phyloP scores from a whole-genome alignment of 352 stramenopile species.

The Globisporangium echinulatum region DNA sequence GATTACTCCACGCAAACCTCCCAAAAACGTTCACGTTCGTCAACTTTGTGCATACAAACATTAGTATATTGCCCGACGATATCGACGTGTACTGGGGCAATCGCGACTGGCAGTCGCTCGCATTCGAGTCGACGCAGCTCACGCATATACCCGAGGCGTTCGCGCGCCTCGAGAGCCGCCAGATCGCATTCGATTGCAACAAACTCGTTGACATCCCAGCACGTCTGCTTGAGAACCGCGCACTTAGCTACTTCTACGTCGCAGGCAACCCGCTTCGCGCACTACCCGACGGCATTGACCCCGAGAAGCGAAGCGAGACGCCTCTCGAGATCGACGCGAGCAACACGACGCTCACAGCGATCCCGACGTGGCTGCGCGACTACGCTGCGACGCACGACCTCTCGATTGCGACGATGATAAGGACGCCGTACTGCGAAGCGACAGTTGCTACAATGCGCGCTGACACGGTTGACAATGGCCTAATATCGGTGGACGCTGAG shows the following conservation, averaged over 20 bases:
- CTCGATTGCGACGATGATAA: neutral
- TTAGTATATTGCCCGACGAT: neutral
- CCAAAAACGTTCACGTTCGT: neutral
- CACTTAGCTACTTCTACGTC: slow-evolving; percentile 43
- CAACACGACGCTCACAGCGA: neutral
- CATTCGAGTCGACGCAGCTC: slow-evolving; percentile 7
- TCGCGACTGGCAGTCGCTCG: neutral
- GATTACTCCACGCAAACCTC: slow-evolving; percentile 1
- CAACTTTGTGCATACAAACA: slow-evolving; percentile 1
- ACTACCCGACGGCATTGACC: slow-evolving; percentile 14
- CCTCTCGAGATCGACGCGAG: neutral
- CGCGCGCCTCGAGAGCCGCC: slow-evolving; percentile 40
- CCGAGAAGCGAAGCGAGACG: neutral
- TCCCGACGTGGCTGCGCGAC: slow-evolving; percentile 1
- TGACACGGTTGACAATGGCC: too few relatives aligned
- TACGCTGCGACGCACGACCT: neutral
- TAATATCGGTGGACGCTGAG: too few relatives aligned
- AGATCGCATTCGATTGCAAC: slow-evolving; percentile 9
- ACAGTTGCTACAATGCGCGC: neutral
- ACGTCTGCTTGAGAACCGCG: slow-evolving; percentile 41
- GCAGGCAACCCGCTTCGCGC: slow-evolving; percentile 26
- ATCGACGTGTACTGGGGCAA: neutral
- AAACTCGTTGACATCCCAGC: slow-evolving; percentile 30
- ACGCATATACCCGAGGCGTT: slow-evolving; percentile 30
- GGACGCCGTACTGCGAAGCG: neutral